Evolutionary conservation across 2,329 filamentous ascomycete species (phyloP).

Genomic region (Nemania abortiva): DNA sequence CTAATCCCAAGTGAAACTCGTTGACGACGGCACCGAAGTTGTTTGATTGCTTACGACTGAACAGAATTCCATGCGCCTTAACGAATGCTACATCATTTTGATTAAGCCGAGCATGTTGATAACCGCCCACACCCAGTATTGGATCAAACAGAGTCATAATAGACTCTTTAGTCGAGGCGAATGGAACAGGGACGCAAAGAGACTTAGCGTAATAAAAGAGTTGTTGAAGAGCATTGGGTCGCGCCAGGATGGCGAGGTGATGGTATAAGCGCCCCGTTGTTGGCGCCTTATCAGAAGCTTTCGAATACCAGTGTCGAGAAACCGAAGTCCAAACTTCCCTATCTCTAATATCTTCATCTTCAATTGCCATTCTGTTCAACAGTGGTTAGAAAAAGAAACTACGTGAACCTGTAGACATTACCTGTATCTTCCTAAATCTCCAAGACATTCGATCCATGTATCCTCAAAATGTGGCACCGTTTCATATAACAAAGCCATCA

Average conservation of each 20-base stretch:
- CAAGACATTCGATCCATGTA: too few species aligned
- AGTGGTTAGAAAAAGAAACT: slow-evolving; percentile 32
- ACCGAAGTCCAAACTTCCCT: slow-evolving; percentile 86
- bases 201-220: slow-evolving; percentile 79
- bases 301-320: slow-evolving; percentile 84
- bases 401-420: slow-evolving; percentile 25
- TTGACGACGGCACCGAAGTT: slow-evolving; percentile 59
- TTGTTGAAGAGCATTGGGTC: slow-evolving; percentile 77
- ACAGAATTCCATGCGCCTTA: slow-evolving; percentile 73
- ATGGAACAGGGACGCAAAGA: slow-evolving; percentile 75
- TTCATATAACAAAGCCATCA: too few species aligned
- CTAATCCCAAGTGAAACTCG: slow-evolving; percentile 66
- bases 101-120: slow-evolving; percentile 53
- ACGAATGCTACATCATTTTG: slow-evolving; percentile 72
- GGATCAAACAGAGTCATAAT: slow-evolving; percentile 77
- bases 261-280: slow-evolving; percentile 85
- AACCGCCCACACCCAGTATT: slow-evolving; percentile 55
- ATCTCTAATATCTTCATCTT: slow-evolving; percentile 81
- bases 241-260: slow-evolving; percentile 83
- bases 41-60: slow-evolving; percentile 63
- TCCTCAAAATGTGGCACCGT: too few species aligned
- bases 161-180: slow-evolving; percentile 75
- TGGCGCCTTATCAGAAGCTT: slow-evolving; percentile 81
- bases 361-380: slow-evolving; percentile 80
- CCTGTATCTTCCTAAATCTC: background rate